These are phyloP conservation scores for Ganoderma multipileum DNA, from an alignment of 1,284 basidiomycete genomes.

Conservation along the genomic window DNA sequence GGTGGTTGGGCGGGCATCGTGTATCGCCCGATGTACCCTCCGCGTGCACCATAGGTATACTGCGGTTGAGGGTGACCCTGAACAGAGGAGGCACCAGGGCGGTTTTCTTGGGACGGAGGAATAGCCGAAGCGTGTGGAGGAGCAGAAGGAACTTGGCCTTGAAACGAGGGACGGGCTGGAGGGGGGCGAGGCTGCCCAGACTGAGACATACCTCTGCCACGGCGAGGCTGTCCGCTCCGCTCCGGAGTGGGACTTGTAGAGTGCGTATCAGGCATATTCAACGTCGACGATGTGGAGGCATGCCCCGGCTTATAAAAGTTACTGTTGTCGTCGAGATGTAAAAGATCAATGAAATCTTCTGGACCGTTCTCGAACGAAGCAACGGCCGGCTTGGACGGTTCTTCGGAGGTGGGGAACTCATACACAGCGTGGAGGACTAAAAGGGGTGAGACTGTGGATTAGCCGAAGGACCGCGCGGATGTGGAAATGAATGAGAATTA, in stretches of 20 bases:
- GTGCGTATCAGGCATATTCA: constrained; percentile 37
- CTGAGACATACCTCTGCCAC: constrained; percentile 34
- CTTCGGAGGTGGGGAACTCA: constrained; percentile 27
- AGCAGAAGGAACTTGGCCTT: constrained; percentile 17
- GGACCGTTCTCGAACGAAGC: constrained; percentile 39
- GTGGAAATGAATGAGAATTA: constrained; percentile 20
- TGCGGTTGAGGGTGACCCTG: constrained; percentile 33
- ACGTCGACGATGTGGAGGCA: constrained; percentile 25
- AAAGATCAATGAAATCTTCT: constrained; percentile 33
- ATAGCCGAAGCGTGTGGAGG: constrained; percentile 25
- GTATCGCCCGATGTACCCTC: constrained; percentile 54
- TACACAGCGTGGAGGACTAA: constrained; percentile 29
- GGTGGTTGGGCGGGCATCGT: constrained; percentile 48
- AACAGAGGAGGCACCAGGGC: constrained; percentile 24
- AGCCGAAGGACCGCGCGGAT: constrained; percentile 14
- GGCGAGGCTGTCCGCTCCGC: constrained; percentile 31
- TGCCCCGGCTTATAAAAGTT: constrained; percentile 34
- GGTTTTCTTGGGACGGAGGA: constrained; percentile 26
- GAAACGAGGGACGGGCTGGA: constrained; percentile 32
- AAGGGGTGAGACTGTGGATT: constrained; percentile 12
- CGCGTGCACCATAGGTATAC: constrained; percentile 43
- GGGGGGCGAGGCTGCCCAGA: constrained; percentile 35
- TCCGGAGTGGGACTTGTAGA: constrained; percentile 33
- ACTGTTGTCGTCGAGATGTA: constrained; percentile 20
- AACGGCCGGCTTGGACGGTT: constrained; percentile 30